Evolutionary conservation across 495 filamentous ascomycete genomes (phyloP).

Genomic region (Hypoxylon crocopeplum): DNA sequence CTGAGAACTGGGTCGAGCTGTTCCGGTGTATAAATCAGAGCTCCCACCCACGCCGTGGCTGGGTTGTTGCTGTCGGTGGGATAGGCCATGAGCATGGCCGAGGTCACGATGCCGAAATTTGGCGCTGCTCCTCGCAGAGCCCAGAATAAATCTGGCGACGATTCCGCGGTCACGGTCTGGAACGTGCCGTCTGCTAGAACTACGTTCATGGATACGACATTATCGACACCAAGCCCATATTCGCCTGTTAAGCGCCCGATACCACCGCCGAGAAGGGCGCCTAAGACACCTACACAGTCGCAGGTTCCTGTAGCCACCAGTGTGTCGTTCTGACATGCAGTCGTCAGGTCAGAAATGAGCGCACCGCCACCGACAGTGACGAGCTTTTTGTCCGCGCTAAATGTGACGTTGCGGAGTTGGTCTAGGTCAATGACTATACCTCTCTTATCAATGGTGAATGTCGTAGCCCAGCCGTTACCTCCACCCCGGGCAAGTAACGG

Average conservation of each 20-base stretch:
- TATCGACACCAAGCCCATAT: constrained; percentile 56
- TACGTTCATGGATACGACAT: constrained; percentile 50
- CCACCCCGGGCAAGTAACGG: constrained; percentile 41
- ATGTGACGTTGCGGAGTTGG: constrained; percentile 26
- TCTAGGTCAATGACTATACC: constrained; percentile 40
- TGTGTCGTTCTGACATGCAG: constrained; percentile 25
- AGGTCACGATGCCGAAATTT: constrained; percentile 53
- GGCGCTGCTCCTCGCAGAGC: constrained; percentile 47
- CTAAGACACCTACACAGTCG: constrained; percentile 56
- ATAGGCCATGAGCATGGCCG: not conserved
- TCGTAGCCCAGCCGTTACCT: constrained; percentile 41
- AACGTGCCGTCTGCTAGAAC: constrained; percentile 53
- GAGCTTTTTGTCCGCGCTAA: constrained; percentile 31
- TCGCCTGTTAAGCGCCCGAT: constrained; percentile 53
- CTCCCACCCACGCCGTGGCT: not conserved
- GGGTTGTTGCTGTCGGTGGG: not conserved
- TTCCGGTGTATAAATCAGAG: not conserved
- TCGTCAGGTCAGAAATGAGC: constrained; percentile 27
- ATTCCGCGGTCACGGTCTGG: constrained; percentile 25
- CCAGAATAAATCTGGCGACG: constrained; percentile 48
- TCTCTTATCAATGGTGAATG: constrained; percentile 25
- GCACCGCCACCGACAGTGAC: constrained; percentile 35
- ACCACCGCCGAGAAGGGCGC: constrained; percentile 60
- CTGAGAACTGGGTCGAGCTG: not conserved
- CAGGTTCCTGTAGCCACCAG: constrained; percentile 50